Percentiles rank a stretch among this genome's conserved stretches.
These are phyloP conservation scores for Globisporangium perplexum DNA, from an alignment of 352 stramenopile genomes.

Conservation along the genomic window DNA sequence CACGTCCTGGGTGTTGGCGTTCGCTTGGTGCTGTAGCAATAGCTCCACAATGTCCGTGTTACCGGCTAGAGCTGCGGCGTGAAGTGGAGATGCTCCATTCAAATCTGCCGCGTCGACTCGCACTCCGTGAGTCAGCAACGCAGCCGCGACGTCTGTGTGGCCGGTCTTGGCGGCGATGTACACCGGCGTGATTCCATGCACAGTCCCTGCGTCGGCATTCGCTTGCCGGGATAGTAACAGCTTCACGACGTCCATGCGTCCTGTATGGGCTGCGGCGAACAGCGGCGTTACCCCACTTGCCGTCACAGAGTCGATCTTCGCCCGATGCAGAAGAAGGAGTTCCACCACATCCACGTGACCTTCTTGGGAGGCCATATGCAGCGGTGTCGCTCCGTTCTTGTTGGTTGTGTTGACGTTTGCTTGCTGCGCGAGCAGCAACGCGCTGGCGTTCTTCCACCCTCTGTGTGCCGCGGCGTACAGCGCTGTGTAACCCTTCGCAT, in stretches of 20 bases:
- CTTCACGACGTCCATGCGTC: background rate
- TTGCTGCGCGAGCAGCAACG: no score
- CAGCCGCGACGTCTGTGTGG: background rate
- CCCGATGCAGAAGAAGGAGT: background rate
- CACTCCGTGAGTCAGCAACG: background rate
- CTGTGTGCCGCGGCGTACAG: no score
- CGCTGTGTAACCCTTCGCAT: no score
- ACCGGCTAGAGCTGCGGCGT: no score
- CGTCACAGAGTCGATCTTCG: background rate
- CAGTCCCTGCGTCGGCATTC: background rate
- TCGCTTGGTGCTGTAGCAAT: no score
- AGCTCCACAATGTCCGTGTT: no score
- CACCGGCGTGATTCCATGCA: background rate
- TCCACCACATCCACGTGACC: background rate
- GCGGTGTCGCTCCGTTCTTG: no score
- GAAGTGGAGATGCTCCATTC: background rate
- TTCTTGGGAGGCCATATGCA: background rate
- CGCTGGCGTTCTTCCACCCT: no score
- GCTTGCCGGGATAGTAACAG: background rate
- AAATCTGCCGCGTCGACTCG: background rate
- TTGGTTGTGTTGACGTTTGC: no score
- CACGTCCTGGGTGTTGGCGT: no score
- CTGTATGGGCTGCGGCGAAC: background rate
- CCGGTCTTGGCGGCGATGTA: background rate
- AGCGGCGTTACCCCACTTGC: background rate